These are phyloP conservation scores for Acorus gramineus DNA, from an alignment of 106 monocot species.

Conservation along the genomic window DNA sequence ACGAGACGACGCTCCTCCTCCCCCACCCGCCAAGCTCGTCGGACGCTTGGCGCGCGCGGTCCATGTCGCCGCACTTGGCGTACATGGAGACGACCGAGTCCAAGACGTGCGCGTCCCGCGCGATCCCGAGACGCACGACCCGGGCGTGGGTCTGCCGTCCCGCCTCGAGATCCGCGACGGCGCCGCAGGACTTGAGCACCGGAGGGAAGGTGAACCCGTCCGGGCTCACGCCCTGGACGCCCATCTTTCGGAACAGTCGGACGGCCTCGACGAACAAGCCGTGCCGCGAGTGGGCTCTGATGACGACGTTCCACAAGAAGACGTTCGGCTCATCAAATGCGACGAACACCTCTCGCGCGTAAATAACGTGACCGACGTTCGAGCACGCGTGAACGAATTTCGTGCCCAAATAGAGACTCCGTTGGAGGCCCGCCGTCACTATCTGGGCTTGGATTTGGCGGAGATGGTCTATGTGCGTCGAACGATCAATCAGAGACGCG, in stretches of 20 bases:
- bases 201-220: constrained; percentile 36
- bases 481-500: constrained; percentile 12
- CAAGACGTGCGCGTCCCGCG: constrained; percentile 30
- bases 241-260: constrained; percentile 13
- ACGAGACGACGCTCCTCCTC: constrained; percentile 44
- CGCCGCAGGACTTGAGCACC: constrained; percentile 39
- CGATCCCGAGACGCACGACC: constrained; percentile 25
- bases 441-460: constrained; percentile 28
- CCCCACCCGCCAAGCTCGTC: constrained; percentile 8
- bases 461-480: constrained; percentile 12
- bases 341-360: constrained; percentile 46
- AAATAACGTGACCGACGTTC: background rate
- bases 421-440: constrained; percentile 15
- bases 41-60: constrained; percentile 26
- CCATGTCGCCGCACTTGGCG: constrained; percentile 27
- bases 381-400: constrained; percentile 13
- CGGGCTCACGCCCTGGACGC: constrained; percentile 4
- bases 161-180: background rate
- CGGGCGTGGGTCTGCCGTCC: constrained; percentile 49
- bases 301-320: constrained; percentile 28
- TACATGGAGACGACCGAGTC: constrained; percentile 61
- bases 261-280: constrained; percentile 12
- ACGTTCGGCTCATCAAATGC: constrained; percentile 26
- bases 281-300: constrained; percentile 23
- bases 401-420: constrained; percentile 7